These are phyloP conservation scores for Aureoboletus auriporus DNA, from an alignment of 768 basidiomycete species.

Conservation along the genomic window DNA sequence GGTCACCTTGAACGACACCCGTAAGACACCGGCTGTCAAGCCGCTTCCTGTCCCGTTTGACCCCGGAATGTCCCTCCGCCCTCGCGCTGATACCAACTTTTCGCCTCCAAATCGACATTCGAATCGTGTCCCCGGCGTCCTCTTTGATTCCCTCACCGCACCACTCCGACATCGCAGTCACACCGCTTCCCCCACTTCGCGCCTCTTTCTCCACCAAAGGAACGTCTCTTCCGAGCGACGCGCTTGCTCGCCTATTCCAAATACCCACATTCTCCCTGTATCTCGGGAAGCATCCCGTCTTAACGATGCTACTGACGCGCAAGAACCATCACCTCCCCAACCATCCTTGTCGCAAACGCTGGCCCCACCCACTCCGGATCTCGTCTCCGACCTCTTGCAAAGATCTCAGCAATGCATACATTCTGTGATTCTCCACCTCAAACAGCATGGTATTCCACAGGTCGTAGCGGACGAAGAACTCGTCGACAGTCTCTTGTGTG, in stretches of 20 bases:
- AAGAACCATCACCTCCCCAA: conserved; percentile 1
- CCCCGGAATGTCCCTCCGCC: conserved; percentile 5
- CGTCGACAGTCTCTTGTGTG: conserved; percentile 58
- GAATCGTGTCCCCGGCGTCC: conserved; percentile 8
- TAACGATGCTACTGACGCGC: not conserved
- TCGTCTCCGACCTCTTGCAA: conserved; percentile 57
- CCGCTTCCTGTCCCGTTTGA: conserved; percentile 5
- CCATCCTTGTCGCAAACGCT: conserved; percentile 44
- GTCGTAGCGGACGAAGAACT: conserved; percentile 49
- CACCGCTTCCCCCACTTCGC: conserved; percentile 6
- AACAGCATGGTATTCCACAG: conserved; percentile 42
- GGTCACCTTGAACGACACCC: not conserved
- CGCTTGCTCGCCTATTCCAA: not conserved
- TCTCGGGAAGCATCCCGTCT: conserved; percentile 6
- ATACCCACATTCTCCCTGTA: not conserved
- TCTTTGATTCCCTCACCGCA: conserved; percentile 4
- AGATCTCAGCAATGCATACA: conserved; percentile 54
- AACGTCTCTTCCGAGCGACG: conserved; percentile 3
- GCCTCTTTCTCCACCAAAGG: not conserved
- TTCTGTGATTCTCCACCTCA: conserved; percentile 57
- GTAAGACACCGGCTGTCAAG: not conserved
- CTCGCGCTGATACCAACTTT: conserved; percentile 27
- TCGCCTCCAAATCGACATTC: conserved; percentile 1
- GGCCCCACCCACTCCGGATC: conserved; percentile 50
- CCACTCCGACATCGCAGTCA: conserved; percentile 21